A percentile compares a stretch with the other conserved stretches of the same genome.
Conservation (phyloP, 2,329 filamentous ascomycete genomes). For the Phyllachora maydis region DNA sequence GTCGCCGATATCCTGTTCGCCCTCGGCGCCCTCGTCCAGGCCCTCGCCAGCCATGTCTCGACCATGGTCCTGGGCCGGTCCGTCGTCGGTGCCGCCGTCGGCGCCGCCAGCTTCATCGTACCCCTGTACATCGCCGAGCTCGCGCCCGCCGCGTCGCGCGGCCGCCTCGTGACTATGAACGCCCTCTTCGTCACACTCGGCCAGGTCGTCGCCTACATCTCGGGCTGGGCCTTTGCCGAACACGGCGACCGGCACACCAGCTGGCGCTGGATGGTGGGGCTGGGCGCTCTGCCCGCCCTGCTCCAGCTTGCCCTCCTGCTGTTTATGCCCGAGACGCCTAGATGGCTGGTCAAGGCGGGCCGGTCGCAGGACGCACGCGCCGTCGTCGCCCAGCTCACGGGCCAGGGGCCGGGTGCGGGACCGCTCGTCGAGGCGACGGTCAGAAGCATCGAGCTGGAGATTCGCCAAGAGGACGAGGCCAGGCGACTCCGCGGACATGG, state of each 20-base stretch:
- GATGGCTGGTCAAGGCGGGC: conserved; percentile 62
- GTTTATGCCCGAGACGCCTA: conserved; percentile 70
- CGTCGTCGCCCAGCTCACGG: conserved; percentile 47
- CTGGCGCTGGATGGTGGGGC: conserved; percentile 84
- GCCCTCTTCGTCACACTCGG: conserved; percentile 71
- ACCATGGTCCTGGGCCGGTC: conserved; percentile 47
- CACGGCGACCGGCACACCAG: conserved; percentile 29
- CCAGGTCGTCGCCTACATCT: conserved; percentile 71
- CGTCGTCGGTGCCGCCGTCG: conserved; percentile 53
- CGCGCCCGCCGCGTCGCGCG: conserved; percentile 54
- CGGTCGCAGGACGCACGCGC: conserved; percentile 36
- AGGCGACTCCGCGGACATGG: conserved; percentile 27
- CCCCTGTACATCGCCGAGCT: conserved; percentile 81
- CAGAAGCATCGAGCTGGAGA: conserved; percentile 51
- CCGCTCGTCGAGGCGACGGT: conserved; percentile 25
- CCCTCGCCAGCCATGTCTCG: conserved; percentile 31
- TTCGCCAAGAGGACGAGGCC: conserved; percentile 37
- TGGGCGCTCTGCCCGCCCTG: conserved; percentile 59
- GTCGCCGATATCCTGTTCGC: conserved; percentile 47
- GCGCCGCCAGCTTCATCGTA: conserved; percentile 61
- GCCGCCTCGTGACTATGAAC: conserved; percentile 63
- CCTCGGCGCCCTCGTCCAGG: conserved; percentile 44
- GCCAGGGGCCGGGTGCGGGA: conserved; percentile 15
- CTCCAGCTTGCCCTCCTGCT: conserved; percentile 49
- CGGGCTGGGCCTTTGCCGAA: conserved; percentile 56